Evolutionary conservation across 805 yeast genomes (phyloP).

Genomic region (Wickerhamiella slavikovae): DNA sequence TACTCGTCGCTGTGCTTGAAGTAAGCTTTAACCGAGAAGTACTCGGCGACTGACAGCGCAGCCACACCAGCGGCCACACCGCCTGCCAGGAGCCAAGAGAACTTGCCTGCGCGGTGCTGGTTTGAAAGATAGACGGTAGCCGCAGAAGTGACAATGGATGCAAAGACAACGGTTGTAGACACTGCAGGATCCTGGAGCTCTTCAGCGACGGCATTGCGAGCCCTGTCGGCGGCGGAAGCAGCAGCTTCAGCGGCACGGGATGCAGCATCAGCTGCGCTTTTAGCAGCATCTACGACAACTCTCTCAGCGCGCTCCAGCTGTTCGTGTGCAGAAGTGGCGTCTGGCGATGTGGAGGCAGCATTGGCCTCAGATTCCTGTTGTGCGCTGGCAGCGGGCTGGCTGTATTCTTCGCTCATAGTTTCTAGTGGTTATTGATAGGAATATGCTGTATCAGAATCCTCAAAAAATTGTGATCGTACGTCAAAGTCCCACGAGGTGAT

Average conservation of each 20-base stretch:
- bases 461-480: too few species aligned
- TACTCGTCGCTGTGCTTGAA: constrained; percentile 7
- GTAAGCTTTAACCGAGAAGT: constrained; percentile 14
- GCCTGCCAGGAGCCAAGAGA: constrained; percentile 8
- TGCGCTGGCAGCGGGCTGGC: too few species aligned
- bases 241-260: constrained; percentile 5
- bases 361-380: too few species aligned
- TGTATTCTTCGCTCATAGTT: too few species aligned
- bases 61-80: constrained; percentile 13
- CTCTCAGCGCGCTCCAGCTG: constrained; percentile 3
- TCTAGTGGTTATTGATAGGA: too few species aligned
- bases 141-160: constrained; percentile 13
- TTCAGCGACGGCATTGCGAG: constrained; percentile 10
- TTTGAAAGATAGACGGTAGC: constrained; percentile 13
- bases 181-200: constrained; percentile 14
- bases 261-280: constrained; percentile 5
- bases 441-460: too few species aligned
- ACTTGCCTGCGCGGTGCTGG: constrained; percentile 13
- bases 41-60: constrained; percentile 14
- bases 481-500: too few species aligned
- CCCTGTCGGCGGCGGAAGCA: constrained; percentile 5
- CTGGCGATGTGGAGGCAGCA: too few species aligned
- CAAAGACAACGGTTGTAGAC: constrained; percentile 12
- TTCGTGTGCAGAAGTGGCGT: constrained; percentile 4
- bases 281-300: constrained; percentile 2